Conservation (phyloP, 2,329 filamentous ascomycete genomes). For the Dactylellina parvicollis region DNA sequence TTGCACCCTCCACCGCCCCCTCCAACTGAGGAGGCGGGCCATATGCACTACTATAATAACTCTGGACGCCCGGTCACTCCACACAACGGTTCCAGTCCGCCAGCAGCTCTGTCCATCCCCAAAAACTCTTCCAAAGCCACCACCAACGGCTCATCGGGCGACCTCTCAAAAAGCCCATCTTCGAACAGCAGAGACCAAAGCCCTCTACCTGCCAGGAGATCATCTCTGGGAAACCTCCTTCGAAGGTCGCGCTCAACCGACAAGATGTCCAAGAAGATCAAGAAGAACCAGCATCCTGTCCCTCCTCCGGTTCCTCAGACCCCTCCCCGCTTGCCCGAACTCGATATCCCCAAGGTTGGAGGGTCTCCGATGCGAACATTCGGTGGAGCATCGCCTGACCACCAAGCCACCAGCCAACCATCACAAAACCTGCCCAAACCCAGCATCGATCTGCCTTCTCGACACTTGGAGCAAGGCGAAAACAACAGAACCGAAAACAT, state of each 20-base stretch:
- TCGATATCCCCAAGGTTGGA: conserved; percentile 34
- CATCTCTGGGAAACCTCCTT: conserved; percentile 50
- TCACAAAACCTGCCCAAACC: conserved; percentile 22
- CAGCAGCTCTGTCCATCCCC: conserved; percentile 27
- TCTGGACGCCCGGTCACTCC: conserved; percentile 41
- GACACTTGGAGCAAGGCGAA: conserved; percentile 10
- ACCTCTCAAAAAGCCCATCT: conserved; percentile 49
- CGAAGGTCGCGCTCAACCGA: conserved; percentile 48
- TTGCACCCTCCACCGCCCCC: conserved; percentile 44
- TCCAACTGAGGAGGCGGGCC: conserved; percentile 35
- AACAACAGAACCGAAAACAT: conserved; percentile 23
- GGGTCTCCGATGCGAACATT: conserved; percentile 50
- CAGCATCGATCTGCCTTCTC: conserved; percentile 38
- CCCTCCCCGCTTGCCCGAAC: conserved; percentile 45
- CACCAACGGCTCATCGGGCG: conserved; percentile 39
- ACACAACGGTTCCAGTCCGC: conserved; percentile 27
- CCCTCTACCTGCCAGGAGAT: conserved; percentile 42
- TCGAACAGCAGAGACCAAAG: conserved; percentile 38
- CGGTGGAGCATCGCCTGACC: conserved; percentile 21
- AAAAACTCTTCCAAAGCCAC: conserved; percentile 49
- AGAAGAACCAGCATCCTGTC: conserved; percentile 42
- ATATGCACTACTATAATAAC: conserved; percentile 28
- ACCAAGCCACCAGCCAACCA: conserved; percentile 27
- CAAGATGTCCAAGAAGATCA: conserved; percentile 53
- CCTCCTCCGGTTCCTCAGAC: conserved; percentile 49